A percentile compares a stretch with the other conserved stretches of the same genome.
These are phyloP conservation scores for Ilyonectria sp. DNA, from an alignment of 2,329 filamentous ascomycete species.

Conservation along the genomic window DNA sequence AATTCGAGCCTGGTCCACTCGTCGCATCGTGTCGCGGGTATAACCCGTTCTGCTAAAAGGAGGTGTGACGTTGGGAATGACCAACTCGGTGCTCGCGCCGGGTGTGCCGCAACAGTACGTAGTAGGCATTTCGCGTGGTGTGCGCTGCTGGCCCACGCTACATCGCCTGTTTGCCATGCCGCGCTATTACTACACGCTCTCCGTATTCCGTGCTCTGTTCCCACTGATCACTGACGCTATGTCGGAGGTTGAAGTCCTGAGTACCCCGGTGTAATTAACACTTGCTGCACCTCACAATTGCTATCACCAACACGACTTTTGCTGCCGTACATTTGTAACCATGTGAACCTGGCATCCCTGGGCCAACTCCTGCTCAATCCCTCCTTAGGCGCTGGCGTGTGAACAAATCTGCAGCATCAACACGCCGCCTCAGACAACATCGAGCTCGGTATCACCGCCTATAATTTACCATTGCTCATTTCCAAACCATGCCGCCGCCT, in stretches of 20 bases:
- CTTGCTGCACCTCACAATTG: conserved; percentile 32
- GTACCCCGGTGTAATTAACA: conserved; percentile 33
- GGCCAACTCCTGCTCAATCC: conserved; percentile 33
- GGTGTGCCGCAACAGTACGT: conserved; percentile 23
- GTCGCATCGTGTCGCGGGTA: conserved; percentile 40
- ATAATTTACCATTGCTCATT: conserved; percentile 40
- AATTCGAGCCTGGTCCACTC: conserved; percentile 20
- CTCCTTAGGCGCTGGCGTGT: conserved; percentile 23
- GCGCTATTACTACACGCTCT: conserved; percentile 33
- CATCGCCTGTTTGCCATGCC: conserved; percentile 23
- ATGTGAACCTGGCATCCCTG: conserved; percentile 19
- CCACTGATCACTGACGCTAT: conserved; percentile 34
- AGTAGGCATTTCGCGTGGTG: conserved; percentile 8
- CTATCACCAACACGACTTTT: conserved; percentile 38
- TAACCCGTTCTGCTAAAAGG: conserved; percentile 46
- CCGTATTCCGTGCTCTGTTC: conserved; percentile 36
- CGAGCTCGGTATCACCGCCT: conserved; percentile 14
- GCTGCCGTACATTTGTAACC: conserved; percentile 10
- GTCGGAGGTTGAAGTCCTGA: conserved; percentile 29
- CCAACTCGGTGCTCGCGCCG: conserved; percentile 14
- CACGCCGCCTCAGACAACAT: conserved; percentile 29
- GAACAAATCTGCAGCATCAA: conserved; percentile 36
- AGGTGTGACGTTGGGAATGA: conserved; percentile 38
- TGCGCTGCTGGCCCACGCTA: conserved; percentile 19
- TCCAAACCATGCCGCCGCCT: conserved; percentile 41